Evolutionary conservation across 352 stramenopile genomes (phyloP), one percentile per base, ranked within the genome.

Genomic region (Globisporangium polare): DNA sequence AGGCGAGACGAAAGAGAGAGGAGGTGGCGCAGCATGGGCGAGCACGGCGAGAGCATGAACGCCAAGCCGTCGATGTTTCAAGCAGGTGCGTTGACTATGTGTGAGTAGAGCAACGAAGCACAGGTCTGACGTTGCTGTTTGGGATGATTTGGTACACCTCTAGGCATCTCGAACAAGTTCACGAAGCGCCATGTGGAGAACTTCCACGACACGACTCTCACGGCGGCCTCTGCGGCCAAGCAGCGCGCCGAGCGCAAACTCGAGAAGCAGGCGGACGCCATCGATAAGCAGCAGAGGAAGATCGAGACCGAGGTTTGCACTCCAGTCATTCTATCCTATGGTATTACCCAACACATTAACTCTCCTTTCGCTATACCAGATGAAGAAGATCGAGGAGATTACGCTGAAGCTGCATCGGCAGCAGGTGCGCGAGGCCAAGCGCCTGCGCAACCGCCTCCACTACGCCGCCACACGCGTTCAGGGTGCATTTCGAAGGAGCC

Each of bases 111-210:
- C 53, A 39, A 39, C 12, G 33, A 15, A 39, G 33, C 9, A 12
- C 9, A 39, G 33, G 37, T 43, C 37, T 43, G 46, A 37, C 42
- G 24, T 35, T 8, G 20, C 10, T 22, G 27, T 13, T 29, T 17
- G 13, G 4, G 37, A 3, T 24, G 3, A 18, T 51, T 51, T 7
- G 2, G 13, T 46, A 37, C 15, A 20, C 12, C 41, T 4, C 15
- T 15, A 94, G 85, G 81, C 5, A 84, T 92, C 41, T 94, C 85
- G 9, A 88, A 67, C 72, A 94, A 94, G 63, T 94, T 94, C 60
- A 90, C 85, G 2, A 89, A 87, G 68, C 72, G 75, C 20, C 84
- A 90, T 72, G 63, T 69, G 8, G 66, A 58, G 27, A 90, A 90
- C 53, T 92, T 90, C 50, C 72, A 85, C 7, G 85, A 94, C 60